phyloP scores from a whole-genome alignment of 1,284 basidiomycete genomes.

The Sporisorium graminicola region DNA sequence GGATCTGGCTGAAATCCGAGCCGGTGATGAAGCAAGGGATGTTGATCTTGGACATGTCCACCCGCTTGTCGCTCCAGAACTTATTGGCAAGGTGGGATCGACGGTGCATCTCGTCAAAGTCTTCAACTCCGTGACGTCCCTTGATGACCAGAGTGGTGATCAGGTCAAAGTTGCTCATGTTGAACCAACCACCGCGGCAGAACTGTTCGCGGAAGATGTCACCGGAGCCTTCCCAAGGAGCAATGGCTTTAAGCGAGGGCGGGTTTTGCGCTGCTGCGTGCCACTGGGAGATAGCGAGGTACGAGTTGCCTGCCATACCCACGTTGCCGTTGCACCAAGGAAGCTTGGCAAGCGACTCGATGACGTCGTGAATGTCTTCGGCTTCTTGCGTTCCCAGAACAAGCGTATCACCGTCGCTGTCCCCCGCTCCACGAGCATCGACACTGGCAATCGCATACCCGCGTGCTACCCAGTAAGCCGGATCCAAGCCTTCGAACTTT shows the following conservation, averaged over 20 bases:
- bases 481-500: constrained; percentile 66
- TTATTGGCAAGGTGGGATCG: constrained; percentile 17
- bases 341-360: constrained; percentile 51
- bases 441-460: constrained; percentile 63
- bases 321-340: constrained; percentile 52
- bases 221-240: constrained; percentile 58
- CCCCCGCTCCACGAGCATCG: constrained; percentile 51
- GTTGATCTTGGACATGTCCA: constrained; percentile 57
- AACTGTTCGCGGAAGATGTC: constrained; percentile 52
- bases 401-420: constrained; percentile 47
- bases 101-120: constrained; percentile 43
- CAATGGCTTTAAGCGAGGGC: constrained; percentile 61
- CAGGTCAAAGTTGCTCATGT: constrained; percentile 48
- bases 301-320: constrained; percentile 54
- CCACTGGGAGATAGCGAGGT: constrained; percentile 58
- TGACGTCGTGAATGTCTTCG: constrained; percentile 50
- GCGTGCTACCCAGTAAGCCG: constrained; percentile 55
- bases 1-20: constrained; percentile 52
- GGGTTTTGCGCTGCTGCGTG: constrained; percentile 57
- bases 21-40: constrained; percentile 55
- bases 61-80: constrained; percentile 54
- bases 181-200: constrained; percentile 43
- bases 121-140: constrained; percentile 34
- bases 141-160: constrained; percentile 57
- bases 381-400: constrained; percentile 25